phyloP scores from a whole-genome alignment of 148 eudicot genomes.

The Chenopodium formosanum region DNA sequence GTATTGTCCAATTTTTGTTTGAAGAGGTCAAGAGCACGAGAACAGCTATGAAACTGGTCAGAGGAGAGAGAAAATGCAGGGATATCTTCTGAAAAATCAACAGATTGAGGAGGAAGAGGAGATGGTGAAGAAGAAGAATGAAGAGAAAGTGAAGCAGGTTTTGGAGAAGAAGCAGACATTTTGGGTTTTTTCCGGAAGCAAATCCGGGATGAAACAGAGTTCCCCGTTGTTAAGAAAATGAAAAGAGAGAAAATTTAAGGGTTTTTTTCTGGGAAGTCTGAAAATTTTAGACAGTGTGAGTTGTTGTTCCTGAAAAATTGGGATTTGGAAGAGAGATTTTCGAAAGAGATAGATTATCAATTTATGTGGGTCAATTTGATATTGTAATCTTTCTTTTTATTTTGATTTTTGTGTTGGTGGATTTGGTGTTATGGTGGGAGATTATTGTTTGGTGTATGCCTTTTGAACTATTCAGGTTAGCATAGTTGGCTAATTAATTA shows the following conservation, averaged over 20 bases:
- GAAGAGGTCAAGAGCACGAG: constrained; percentile 50
- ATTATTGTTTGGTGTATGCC: neutral
- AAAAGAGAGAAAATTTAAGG: neutral
- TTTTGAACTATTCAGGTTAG: neutral
- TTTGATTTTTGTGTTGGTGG: neutral
- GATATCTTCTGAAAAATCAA: constrained; percentile 35
- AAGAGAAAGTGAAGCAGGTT: constrained; percentile 19
- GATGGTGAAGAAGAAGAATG: constrained; percentile 28
- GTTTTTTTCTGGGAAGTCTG: too few species aligned
- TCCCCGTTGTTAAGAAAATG: constrained; percentile 18
- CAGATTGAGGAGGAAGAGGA: constrained; percentile 8
- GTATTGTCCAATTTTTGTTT: constrained; percentile 43
- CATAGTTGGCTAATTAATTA: too few species aligned
- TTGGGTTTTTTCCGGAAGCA: constrained; percentile 48
- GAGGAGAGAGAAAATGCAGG: constrained; percentile 39
- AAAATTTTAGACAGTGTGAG: too few species aligned
- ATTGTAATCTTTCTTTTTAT: too few species aligned
- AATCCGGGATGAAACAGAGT: constrained; percentile 20
- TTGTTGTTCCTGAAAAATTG: neutral
- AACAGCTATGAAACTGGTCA: constrained; percentile 52
- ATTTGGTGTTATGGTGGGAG: too few species aligned
- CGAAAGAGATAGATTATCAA: too few species aligned
- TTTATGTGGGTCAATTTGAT: too few species aligned
- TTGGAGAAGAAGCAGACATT: constrained; percentile 44
- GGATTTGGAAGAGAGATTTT: neutral